Conservation (phyloP, 2,329 filamentous ascomycete species). For the Cytospora piceicola region DNA sequence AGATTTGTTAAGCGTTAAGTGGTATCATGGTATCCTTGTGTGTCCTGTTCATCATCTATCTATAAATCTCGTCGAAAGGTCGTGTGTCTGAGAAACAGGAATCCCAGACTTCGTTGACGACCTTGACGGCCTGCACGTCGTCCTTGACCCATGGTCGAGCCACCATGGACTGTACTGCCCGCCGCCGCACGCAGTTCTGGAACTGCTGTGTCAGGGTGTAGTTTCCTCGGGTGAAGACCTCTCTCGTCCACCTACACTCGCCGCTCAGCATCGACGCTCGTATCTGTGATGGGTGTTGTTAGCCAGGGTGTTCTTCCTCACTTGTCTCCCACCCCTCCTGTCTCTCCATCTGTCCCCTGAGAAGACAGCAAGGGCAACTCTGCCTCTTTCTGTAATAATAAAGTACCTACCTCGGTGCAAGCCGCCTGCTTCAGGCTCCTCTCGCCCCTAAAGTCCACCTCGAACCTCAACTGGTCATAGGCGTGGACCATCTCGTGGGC, state of each 20-base stretch:
- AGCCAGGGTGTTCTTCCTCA: slow-evolving; percentile 21
- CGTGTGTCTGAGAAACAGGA: slow-evolving; percentile 93
- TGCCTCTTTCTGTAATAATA: rapidly evolving
- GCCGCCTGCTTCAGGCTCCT: slow-evolving; percentile 84
- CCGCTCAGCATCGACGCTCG: slow-evolving; percentile 90
- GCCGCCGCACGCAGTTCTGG: slow-evolving; percentile 84
- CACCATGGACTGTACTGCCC: slow-evolving; percentile 80
- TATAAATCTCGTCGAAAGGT: slow-evolving; percentile 96
- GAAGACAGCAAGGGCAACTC: background rate
- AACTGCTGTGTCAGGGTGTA: slow-evolving; percentile 91
- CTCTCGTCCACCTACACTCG: slow-evolving; percentile 87
- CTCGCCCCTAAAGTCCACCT: slow-evolving; percentile 76
- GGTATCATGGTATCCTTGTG: slow-evolving; percentile 27
- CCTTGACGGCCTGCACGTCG: slow-evolving; percentile 80
- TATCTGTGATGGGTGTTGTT: slow-evolving; percentile 60
- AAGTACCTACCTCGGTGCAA: slow-evolving; percentile 85
- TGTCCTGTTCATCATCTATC: slow-evolving; percentile 62
- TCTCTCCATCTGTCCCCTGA: background rate
- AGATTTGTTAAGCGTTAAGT: slow-evolving; percentile 27
- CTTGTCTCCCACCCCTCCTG: background rate
- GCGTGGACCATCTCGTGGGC: slow-evolving; percentile 98
- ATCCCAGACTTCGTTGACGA: slow-evolving; percentile 98
- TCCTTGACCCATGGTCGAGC: slow-evolving; percentile 80
- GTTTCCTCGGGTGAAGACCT: slow-evolving; percentile 83
- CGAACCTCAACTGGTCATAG: slow-evolving; percentile 90